A percentile compares a stretch with the other conserved stretches of the same genome.
Conservation (phyloP, 345 rosid species). For the Melaleuca alternifolia region DNA sequence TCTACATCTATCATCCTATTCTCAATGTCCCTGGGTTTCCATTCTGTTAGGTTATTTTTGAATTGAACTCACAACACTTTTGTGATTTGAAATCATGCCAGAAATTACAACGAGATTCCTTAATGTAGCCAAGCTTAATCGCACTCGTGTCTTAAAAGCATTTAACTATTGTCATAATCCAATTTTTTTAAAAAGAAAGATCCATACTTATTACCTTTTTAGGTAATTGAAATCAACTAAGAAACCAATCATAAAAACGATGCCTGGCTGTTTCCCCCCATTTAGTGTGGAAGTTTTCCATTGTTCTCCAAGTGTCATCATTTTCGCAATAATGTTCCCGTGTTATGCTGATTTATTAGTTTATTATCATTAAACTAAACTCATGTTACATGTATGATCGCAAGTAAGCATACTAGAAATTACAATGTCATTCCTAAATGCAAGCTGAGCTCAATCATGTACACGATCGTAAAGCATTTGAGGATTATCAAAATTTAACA, state of each 20-base stretch:
- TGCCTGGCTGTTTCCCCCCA: background rate
- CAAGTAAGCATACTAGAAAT: background rate
- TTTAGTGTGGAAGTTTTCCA: background rate
- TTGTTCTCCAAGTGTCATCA: background rate
- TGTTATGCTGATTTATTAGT: too few relatives aligned
- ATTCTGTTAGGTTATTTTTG: too few relatives aligned
- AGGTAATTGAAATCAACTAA: background rate
- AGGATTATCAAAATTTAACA: too few relatives aligned
- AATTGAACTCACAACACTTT: background rate
- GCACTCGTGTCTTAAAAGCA: background rate
- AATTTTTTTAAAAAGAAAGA: too few relatives aligned
- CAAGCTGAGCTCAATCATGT: too few relatives aligned
- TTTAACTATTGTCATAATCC: too few relatives aligned
- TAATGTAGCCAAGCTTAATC: background rate
- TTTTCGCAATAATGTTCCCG: background rate
- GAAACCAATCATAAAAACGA: background rate
- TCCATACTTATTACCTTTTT: background rate
- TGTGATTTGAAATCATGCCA: background rate
- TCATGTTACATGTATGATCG: background rate
- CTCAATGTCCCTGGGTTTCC: background rate
- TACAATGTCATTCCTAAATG: too few relatives aligned
- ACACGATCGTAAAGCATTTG: too few relatives aligned
- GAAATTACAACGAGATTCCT: background rate
- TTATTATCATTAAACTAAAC: background rate
- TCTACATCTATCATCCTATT: background rate